phyloP scores from a whole-genome alignment of 1,284 basidiomycete genomes.

The Xerocomus nothofagi region DNA sequence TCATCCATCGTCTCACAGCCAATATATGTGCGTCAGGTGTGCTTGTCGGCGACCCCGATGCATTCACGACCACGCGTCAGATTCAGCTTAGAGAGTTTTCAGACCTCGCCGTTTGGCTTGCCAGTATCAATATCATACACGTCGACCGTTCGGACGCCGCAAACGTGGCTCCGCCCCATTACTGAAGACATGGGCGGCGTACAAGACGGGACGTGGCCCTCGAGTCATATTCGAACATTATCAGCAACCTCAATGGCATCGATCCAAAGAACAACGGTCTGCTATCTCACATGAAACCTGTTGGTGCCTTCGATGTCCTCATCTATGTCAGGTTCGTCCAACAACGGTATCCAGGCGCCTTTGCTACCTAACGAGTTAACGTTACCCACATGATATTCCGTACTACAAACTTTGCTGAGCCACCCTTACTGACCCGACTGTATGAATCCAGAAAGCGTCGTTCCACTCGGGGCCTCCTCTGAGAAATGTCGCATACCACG shows the following conservation, averaged over 20 bases:
- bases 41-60: constrained; percentile 34
- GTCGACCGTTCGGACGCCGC: constrained; percentile 38
- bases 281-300: constrained; percentile 41
- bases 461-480: constrained; percentile 44
- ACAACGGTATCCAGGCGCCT: constrained; percentile 37
- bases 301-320: constrained; percentile 47
- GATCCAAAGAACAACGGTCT: constrained; percentile 34
- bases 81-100: constrained; percentile 36
- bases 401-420: constrained; percentile 31
- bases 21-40: constrained; percentile 30
- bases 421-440: constrained; percentile 25
- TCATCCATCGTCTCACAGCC: constrained; percentile 37
- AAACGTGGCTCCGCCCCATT: constrained; percentile 35
- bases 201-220: constrained; percentile 16
- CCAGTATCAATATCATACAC: constrained; percentile 39
- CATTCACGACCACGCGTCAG: constrained; percentile 37
- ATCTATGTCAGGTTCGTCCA: constrained; percentile 40
- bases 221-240: constrained; percentile 43
- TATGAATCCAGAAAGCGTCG: constrained; percentile 24
- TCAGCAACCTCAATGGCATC: constrained; percentile 38
- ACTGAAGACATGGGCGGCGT: constrained; percentile 27
- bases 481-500: constrained; percentile 44
- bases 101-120: constrained; percentile 38
- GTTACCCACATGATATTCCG: constrained; percentile 48
- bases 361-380: constrained; percentile 46